These are phyloP conservation scores for Fraxinus cuspidata DNA, from an alignment of 257 asterid species.

Conservation along the genomic window DNA sequence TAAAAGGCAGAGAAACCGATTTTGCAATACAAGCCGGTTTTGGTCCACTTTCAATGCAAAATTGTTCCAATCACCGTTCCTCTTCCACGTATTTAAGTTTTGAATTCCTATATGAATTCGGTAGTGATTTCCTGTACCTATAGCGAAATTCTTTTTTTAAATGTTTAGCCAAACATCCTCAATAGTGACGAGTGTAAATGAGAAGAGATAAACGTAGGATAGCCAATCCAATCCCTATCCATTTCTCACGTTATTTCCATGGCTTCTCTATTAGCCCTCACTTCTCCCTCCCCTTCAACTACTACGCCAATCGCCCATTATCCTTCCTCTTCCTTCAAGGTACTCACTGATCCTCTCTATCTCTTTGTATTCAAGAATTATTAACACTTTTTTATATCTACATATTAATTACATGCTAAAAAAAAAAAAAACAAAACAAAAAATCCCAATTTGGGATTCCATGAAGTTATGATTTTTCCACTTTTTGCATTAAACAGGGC, in stretches of 20 bases:
- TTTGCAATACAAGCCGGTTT: no score
- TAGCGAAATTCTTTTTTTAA: no score
- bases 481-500: conserved; percentile 48
- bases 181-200: background rate
- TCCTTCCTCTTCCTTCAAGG: conserved; percentile 63
- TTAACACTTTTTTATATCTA: no score
- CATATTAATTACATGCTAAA: background rate
- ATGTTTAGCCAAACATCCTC: no score
- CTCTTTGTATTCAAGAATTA: no score
- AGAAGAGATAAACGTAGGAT: background rate
- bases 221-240: conserved; percentile 26
- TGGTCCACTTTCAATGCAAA: no score
- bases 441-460: background rate
- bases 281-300: conserved; percentile 31
- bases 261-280: conserved; percentile 67
- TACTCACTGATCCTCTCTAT: conserved; percentile 9
- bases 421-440: background rate
- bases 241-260: conserved; percentile 23
- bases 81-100: no score
- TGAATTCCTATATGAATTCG: no score
- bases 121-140: no score
- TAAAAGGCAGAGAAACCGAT: no score
- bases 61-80: no score
- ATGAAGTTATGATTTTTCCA: background rate
- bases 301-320: conserved; percentile 32